Evolutionary conservation across 2,329 filamentous ascomycete species (phyloP).

Genomic region (Fusarium albidum): DNA sequence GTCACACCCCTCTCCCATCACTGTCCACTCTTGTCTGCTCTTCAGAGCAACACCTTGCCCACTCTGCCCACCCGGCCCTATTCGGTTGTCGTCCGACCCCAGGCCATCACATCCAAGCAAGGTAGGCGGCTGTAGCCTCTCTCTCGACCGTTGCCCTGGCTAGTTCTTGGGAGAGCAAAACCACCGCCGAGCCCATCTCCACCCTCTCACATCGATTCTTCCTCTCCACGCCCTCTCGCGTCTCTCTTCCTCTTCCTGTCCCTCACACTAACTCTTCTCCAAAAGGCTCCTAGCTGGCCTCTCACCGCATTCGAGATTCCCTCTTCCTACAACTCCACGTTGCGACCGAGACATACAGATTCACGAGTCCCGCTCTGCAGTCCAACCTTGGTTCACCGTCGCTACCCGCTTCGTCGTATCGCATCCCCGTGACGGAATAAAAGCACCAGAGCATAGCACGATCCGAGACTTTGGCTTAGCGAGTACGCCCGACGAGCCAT

Average conservation of each 20-base stretch:
- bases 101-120: conserved; percentile 37
- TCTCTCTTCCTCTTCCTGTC: conserved; percentile 25
- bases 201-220: conserved; percentile 20
- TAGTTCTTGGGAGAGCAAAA: conserved; percentile 37
- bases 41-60: conserved; percentile 32
- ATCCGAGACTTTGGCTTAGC: conserved; percentile 31
- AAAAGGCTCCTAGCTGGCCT: conserved; percentile 16
- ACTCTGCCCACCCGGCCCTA: conserved; percentile 36
- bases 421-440: conserved; percentile 28
- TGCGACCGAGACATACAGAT: conserved; percentile 44
- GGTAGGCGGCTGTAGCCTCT: conserved; percentile 38
- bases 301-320: conserved; percentile 37
- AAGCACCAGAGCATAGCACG: conserved; percentile 18
- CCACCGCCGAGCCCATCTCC: conserved; percentile 33
- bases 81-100: conserved; percentile 38
- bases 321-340: conserved; percentile 27
- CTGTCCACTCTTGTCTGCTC: conserved; percentile 37
- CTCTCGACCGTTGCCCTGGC: conserved; percentile 22
- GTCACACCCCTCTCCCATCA: conserved; percentile 42
- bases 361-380: conserved; percentile 30
- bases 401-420: conserved; percentile 32
- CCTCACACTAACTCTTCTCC: conserved; percentile 21
- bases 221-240: conserved; percentile 25
- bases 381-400: conserved; percentile 36
- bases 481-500: conserved; percentile 27